phyloP scores from a whole-genome alignment of 495 filamentous ascomycete species.

The Podospora comata region DNA sequence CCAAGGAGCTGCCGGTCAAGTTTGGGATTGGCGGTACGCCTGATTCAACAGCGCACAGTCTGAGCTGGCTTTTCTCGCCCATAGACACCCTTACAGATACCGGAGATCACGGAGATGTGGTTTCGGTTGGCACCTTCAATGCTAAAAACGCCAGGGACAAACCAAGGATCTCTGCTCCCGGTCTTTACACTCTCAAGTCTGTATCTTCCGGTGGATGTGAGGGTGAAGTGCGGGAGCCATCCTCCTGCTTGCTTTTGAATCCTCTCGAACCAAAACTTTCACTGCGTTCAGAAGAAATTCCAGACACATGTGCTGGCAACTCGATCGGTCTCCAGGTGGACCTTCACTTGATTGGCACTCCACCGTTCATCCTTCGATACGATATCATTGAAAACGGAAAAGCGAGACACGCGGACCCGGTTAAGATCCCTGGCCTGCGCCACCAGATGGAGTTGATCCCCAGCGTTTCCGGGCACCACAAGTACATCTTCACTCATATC shows the following conservation, averaged over 20 bases:
- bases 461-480: constrained; percentile 73
- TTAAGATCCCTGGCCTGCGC: constrained; percentile 62
- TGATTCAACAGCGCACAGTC: constrained; percentile 51
- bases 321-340: constrained; percentile 86
- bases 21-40: constrained; percentile 60
- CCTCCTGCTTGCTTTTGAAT: constrained; percentile 84
- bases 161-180: constrained; percentile 66
- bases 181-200: constrained; percentile 78
- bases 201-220: constrained; percentile 75
- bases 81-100: constrained; percentile 59
- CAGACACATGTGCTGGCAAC: constrained; percentile 90
- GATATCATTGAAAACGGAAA: constrained; percentile 58
- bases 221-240: constrained; percentile 87
- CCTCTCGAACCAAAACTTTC: constrained; percentile 80
- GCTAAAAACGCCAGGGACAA: constrained; percentile 49
- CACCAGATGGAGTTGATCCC: constrained; percentile 84
- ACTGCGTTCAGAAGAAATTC: constrained; percentile 71
- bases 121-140: constrained; percentile 50
- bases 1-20: constrained; percentile 65
- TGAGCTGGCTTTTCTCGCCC: constrained; percentile 68
- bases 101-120: constrained; percentile 58
- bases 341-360: constrained; percentile 82
- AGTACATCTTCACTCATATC: constrained; percentile 77
- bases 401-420: constrained; percentile 23
- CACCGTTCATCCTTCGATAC: constrained; percentile 78